These are phyloP conservation scores for Globisporangium recalcitrans DNA, from an alignment of 352 stramenopile genomes.

Conservation along the genomic window DNA sequence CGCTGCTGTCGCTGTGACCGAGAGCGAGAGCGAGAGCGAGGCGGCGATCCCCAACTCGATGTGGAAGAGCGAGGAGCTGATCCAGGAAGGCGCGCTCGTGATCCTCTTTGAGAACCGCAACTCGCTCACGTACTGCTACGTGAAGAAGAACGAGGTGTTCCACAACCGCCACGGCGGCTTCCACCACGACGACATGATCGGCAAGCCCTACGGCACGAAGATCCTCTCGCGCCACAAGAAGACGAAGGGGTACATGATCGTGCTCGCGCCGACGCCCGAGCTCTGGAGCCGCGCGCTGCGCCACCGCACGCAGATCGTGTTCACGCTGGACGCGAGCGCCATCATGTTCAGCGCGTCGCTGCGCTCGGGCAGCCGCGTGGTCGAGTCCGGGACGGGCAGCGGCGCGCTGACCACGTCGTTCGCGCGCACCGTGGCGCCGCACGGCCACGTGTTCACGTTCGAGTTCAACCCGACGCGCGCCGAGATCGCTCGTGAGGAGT, in stretches of 20 bases:
- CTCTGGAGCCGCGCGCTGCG: conserved; percentile 92
- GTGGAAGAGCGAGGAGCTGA: conserved; percentile 51
- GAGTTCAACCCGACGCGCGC: conserved; percentile 97
- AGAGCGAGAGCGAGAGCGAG: conserved; percentile 6
- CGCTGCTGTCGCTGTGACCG: background rate
- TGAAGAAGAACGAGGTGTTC: conserved; percentile 89
- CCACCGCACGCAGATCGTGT: conserved; percentile 97
- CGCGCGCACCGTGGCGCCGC: conserved; percentile 82
- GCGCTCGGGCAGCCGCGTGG: conserved; percentile 85
- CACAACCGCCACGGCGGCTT: conserved; percentile 96
- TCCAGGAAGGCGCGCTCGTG: conserved; percentile 89
- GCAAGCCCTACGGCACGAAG: conserved; percentile 79
- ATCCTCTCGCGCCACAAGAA: conserved; percentile 66
- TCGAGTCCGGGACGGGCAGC: conserved; percentile 91
- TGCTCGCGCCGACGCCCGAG: conserved; percentile 94
- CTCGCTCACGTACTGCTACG: conserved; percentile 93
- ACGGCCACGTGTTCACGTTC: conserved; percentile 95
- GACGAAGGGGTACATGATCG: conserved; percentile 87
- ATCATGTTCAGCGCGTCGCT: conserved; percentile 91
- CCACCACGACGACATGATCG: conserved; percentile 95
- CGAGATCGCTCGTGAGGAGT: conserved; percentile 91
- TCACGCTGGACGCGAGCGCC: conserved; percentile 92
- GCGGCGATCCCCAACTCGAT: conserved; percentile 54
- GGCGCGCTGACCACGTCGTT: conserved; percentile 93
- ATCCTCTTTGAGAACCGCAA: conserved; percentile 97